Conservation (phyloP, 768 basidiomycete genomes). For the Russula abietina region DNA sequence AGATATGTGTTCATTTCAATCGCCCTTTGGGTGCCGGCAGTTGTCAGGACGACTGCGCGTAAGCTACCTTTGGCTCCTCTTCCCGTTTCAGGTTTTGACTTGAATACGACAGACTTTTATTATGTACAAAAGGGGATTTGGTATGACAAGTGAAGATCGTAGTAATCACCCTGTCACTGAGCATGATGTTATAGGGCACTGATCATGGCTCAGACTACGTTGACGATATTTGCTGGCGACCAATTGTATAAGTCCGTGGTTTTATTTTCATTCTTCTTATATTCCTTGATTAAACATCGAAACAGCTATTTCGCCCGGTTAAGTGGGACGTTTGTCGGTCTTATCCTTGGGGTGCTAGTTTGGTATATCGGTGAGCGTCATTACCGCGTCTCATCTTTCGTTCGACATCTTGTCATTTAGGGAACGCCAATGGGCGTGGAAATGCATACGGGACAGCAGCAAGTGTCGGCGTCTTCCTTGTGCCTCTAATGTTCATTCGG, state of each 20-base stretch:
- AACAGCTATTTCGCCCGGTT: conserved; percentile 41
- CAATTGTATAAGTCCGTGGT: conserved; percentile 44
- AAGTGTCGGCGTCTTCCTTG: conserved; percentile 40
- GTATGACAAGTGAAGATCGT: conserved; percentile 25
- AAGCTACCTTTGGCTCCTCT: conserved; percentile 24
- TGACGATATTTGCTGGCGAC: conserved; percentile 52
- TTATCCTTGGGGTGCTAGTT: conserved; percentile 42
- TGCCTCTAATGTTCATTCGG: conserved; percentile 46
- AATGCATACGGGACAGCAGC: conserved; percentile 51
- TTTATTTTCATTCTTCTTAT: not conserved
- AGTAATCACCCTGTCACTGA: not conserved
- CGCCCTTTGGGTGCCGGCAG: conserved; percentile 47
- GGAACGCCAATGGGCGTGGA: conserved; percentile 41
- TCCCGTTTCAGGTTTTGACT: conserved; percentile 6
- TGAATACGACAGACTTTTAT: conserved; percentile 34
- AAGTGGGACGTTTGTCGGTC: conserved; percentile 43
- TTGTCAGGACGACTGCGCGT: conserved; percentile 40
- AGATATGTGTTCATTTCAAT: conserved; percentile 45
- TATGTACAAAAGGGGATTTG: conserved; percentile 45
- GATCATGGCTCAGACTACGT: conserved; percentile 55
- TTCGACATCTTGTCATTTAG: conserved; percentile 24
- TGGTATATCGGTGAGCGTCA: conserved; percentile 42
- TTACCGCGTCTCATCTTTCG: not conserved
- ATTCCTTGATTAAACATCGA: not conserved
- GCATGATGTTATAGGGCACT: conserved; percentile 37